Evolutionary conservation across 1,284 basidiomycete genomes (phyloP), one percentile per base, ranked within the genome.

Genomic region (Laetiporus sulphureus): DNA sequence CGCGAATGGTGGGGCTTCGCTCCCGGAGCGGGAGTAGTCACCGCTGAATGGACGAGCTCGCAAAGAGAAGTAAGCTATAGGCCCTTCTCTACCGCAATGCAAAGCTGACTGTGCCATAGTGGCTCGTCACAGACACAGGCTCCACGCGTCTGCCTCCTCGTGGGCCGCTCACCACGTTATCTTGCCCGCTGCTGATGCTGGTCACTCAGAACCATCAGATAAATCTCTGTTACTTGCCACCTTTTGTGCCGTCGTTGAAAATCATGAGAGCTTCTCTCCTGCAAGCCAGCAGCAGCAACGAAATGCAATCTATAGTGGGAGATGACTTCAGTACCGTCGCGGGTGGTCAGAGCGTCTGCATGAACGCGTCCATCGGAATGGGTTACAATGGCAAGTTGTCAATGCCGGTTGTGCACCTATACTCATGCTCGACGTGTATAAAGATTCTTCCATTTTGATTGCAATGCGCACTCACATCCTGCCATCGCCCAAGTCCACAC

Each of bases 401-500:
- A n/a, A n/a, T n/a, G n/a, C n/a, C n/a, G n/a, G n/a, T n/a, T n/a
- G n/a, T n/a, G n/a, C n/a, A n/a, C n/a, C n/a, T n/a, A n/a, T n/a
- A n/a, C n/a, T n/a, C n/a, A n/a, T n/a, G n/a, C n/a, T n/a, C n/a
- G n/a, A n/a, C n/a, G n/a, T n/a, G n/a, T n/a, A n/a, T 47, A 18
- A 49, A 84, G 83, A 83, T 36, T 58, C 67, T 4, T 71, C 77
- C 6, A 65, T 87, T 25, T 44, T 86, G 21, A 63, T 88, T 25
- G 84, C 85, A 5, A 82, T 74, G 50, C 74, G 77, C 38, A 79
- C 80, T 5, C 50, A 46, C 30, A 46, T 57, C 5, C 42, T 59
- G 25, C 54, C 59, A 25, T 52, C 55, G 7, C 50, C 51, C 11
- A 39, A 40, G 27, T 21, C 51, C 5, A 44, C 27, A 18, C 46